Evolutionary conservation across 2,329 filamentous ascomycete genomes (phyloP), one percentile per base, ranked within the genome.

Genomic region (Colletotrichum chrysophilum): DNA sequence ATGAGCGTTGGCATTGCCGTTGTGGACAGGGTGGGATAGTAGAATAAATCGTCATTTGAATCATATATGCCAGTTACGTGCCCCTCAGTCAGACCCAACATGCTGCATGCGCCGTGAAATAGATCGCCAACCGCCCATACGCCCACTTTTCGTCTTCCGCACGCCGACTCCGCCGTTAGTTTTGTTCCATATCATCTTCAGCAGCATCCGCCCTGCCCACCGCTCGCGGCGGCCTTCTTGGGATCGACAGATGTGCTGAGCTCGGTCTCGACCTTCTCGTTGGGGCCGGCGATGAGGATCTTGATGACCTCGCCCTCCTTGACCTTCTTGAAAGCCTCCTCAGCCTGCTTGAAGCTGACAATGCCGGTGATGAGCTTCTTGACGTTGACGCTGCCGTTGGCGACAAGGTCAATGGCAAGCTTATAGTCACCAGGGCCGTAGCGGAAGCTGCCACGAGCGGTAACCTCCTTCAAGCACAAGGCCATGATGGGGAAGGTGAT

Each of bases 401-500:
- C 89, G 2, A 98, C 92, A 76, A 98, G 89, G 78, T 95, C 92
- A 61, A 98, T 89, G 6, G 95, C 95, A 8, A 96, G 91, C 82
- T 93, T 91, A 85, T 98, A 98, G 85, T 98, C 96, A 24, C 96
- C 96, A 70, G 92, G 91, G 5, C 93, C 93, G 85, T 98, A 98
- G 52, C 96, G 92, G 89, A 98, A 98, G 77, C 93, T 96, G 26
- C 96, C 96, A 82, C 94, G 94, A 62, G 94, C 90, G 13, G 93
- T 97, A 67, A 98, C 89, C 88, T 98, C 96, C 87, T 98, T 98
- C 66, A 93, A 90, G 84, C 96, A 97, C 82, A 97, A 89, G 7
- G 94, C 94, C 91, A 96, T 94, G 83, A 98, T 98, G 67, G 96
- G 96, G 88, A 98, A 98, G 10, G 86, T 94, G 84, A 98, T 96